phyloP scores from a whole-genome alignment of 805 yeast genomes.

The Metschnikowia aberdeeniae region DNA sequence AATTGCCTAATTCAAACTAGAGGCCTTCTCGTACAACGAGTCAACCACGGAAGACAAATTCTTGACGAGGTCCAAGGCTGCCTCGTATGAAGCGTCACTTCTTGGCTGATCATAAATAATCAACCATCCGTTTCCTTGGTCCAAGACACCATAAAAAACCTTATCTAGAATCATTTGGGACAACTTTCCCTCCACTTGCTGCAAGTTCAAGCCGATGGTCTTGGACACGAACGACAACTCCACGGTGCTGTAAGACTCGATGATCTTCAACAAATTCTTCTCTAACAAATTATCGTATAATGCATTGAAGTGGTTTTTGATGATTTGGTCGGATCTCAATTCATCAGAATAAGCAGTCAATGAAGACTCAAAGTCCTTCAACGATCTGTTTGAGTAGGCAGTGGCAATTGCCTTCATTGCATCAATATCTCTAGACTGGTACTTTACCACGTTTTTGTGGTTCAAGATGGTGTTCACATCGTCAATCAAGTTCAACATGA shows the following conservation, averaged over 20 bases:
- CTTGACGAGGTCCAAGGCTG: constrained; percentile 80
- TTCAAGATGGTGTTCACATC: constrained; percentile 77
- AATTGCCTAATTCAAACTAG: constrained; percentile 57
- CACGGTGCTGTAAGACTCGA: constrained; percentile 95
- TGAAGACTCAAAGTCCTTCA: constrained; percentile 87
- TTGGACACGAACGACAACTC: constrained; percentile 86
- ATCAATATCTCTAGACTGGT: constrained; percentile 81
- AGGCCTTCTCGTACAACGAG: constrained; percentile 88
- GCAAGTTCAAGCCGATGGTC: constrained; percentile 80
- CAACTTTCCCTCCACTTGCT: constrained; percentile 89
- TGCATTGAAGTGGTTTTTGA: constrained; percentile 87
- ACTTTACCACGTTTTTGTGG: constrained; percentile 65
- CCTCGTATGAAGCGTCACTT: constrained; percentile 82
- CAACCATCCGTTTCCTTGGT: constrained; percentile 98
- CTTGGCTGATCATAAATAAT: constrained; percentile 86
- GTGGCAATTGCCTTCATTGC: constrained; percentile 93
- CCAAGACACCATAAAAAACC: constrained; percentile 92
- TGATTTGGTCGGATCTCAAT: constrained; percentile 79
- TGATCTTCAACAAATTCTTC: constrained; percentile 88
- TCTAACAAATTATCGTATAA: constrained; percentile 89
- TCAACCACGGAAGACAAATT: constrained; percentile 88
- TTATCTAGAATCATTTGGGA: constrained; percentile 96
- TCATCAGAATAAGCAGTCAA: constrained; percentile 67
- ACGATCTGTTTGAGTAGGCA: constrained; percentile 85
- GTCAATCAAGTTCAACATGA: constrained; percentile 83